These are phyloP conservation scores for Alternaria incomplexa DNA, from an alignment of 2,329 filamentous ascomycete genomes.

Conservation along the genomic window DNA sequence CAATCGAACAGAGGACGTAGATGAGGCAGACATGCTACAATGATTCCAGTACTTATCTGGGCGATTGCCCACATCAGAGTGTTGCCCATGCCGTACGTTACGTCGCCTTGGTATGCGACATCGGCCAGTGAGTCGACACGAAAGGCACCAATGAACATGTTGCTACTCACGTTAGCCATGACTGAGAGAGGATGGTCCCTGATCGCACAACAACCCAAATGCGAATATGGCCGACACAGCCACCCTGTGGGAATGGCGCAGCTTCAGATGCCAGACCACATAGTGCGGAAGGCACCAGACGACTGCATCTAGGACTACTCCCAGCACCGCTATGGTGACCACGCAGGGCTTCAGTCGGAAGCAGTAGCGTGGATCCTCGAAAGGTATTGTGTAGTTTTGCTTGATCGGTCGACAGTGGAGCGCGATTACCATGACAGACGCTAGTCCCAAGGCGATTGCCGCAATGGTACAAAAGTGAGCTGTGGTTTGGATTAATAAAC, in stretches of 20 bases:
- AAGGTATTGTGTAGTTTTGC: conserved; percentile 27
- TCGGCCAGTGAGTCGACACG: conserved; percentile 13
- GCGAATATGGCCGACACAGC: conserved; percentile 32
- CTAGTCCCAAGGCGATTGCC: conserved; percentile 15
- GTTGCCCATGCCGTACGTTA: conserved; percentile 22
- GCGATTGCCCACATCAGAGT: conserved; percentile 27
- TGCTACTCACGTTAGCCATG: conserved; percentile 19
- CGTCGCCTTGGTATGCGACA: conserved; percentile 12
- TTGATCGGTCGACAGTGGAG: conserved; percentile 30
- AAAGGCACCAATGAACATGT: conserved; percentile 22
- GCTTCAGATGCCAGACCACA: conserved; percentile 32
- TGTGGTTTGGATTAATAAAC: conserved; percentile 21
- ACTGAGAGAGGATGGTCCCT: neutral
- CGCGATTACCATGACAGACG: conserved; percentile 13
- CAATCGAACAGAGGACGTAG: conserved; percentile 33
- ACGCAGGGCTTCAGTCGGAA: conserved; percentile 20
- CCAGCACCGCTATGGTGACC: conserved; percentile 12
- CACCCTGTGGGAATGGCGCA: conserved; percentile 30
- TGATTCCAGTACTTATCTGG: conserved; percentile 32
- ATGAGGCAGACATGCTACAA: conserved; percentile 31
- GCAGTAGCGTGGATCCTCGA: conserved; percentile 24
- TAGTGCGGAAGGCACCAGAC: conserved; percentile 34
- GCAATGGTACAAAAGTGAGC: conserved; percentile 22
- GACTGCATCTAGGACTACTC: conserved; percentile 25
- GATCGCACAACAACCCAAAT: conserved; percentile 28